Base-by-base conservation (phyloP, 257 asterid genomes). In the Oldenlandia corymbosa region DNA sequence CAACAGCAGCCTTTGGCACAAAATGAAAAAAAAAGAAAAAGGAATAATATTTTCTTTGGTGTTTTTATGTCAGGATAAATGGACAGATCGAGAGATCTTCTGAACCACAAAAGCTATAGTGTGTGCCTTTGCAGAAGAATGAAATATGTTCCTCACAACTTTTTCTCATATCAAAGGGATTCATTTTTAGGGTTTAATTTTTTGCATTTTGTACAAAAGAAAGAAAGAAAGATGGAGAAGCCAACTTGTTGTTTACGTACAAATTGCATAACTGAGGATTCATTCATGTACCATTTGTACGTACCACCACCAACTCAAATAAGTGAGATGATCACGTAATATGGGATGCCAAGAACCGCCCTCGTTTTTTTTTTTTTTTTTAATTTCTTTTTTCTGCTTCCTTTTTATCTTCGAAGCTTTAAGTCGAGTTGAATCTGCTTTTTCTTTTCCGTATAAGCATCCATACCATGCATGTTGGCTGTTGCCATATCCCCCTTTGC, bases 341-440 rank as follows among this genome's bases (percentile, higher is more conserved):
- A 23, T 62, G 69, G 23, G 61, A 69, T 74, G 76, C 69, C 76
- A 55, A 55, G 69, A 75, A 75, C 66, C 64, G 73, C n/a, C 63
- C 58, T 36, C 58, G 73, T 42, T 53, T 20, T 68, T 32, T 27
- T 45, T 46, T 23, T 52, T 52, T 4, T 52, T 43, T 43, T 43
- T 39, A 1, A 6, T 39, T 4, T 39, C 11, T 39, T 4, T 39
- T 39, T 39, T 4, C 5, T 43, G 2, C 18, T 43, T 43, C 2
- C 48, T 43, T 43, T 14, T 11, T 27, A 64, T 49, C 49, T 52
- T n/a, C 5, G 20, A 18, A 9, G n/a, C 50, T 37, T 61, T 55
- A 64, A 54, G 45, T 59, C 53, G 47, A 54, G 45, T 59, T 61
- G 47, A 28, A 23, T 62, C 36, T 5, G 16, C 61, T 62, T 68